Conservation (phyloP, 352 stramenopile genomes). For the Blastocystis sp. region DNA sequence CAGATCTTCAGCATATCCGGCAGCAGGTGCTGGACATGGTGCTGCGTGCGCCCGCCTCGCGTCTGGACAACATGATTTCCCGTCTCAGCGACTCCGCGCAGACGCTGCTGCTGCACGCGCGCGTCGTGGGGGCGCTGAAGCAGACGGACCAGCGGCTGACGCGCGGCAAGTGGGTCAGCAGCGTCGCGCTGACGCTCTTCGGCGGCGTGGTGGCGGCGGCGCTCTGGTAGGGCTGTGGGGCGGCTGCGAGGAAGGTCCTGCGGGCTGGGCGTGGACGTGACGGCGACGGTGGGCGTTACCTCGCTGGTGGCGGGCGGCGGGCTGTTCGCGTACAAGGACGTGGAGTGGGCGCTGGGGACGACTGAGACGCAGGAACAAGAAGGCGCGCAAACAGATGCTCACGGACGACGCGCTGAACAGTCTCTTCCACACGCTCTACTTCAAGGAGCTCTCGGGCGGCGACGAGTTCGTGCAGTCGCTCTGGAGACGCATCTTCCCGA, state of each 20-base stretch:
- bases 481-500: conserved; percentile 78
- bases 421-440: conserved; percentile 82
- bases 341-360: conserved; percentile 78
- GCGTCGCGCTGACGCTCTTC: not conserved
- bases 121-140: conserved; percentile 61
- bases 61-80: conserved; percentile 98
- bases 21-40: conserved; percentile 93
- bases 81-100: conserved; percentile 74
- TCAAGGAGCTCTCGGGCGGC: conserved; percentile 82
- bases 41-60: conserved; percentile 84
- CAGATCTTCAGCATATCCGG: conserved; percentile 84
- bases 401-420: conserved; percentile 71
- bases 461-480: conserved; percentile 87
- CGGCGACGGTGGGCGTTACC: conserved; percentile 63
- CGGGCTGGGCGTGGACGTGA: not conserved
- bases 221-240: conserved; percentile 40
- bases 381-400: conserved; percentile 68
- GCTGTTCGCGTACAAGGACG: conserved; percentile 70
- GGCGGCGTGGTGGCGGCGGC: conserved; percentile 8
- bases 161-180: not conserved
- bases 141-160: not conserved
- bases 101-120: conserved; percentile 85
- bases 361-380: conserved; percentile 72
- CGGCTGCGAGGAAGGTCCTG: conserved; percentile 10
- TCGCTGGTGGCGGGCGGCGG: conserved; percentile 68